Evolutionary conservation across 441 rosid genomes (phyloP), one percentile per base, ranked within the genome.

Genomic region (California macrophylla): DNA sequence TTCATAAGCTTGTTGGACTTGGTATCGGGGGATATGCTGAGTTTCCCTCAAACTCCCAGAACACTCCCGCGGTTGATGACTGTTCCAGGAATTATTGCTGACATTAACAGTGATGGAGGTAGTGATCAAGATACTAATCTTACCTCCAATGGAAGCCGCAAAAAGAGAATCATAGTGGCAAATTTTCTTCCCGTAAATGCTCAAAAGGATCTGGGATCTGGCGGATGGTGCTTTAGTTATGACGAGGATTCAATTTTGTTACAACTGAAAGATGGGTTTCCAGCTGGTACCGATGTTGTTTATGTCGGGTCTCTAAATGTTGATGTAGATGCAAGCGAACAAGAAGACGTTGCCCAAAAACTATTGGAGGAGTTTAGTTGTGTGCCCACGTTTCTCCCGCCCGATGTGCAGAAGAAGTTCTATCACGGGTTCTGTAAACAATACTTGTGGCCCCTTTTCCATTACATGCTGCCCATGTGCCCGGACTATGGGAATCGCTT

Each of bases 351-450:
- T 68, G 82, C 96, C 0, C 90, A 83, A 18, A 83, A 74, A 71
- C 81, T 90, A 75, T 72, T 85, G 47, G 77, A 79, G 67, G 87
- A 86, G 66, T 90, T 85, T 74, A 85, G 77, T 38, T 90, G 96
- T 24, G 88, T 90, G 16, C 92, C 96, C 5, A 82, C 96, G 4
- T 90, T 88, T 78, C 78, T 90, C 25, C 81, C 92, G 0, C 72
- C 78, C 20, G 96, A 88, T 13, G 77, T 83, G 69, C 82, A 90
- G 40, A 76, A 78, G 45, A 90, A 73, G 34, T 86, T 76, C 72
- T 90, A 88, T 66, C 79, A 72, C 64, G 92, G 93, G 70, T 90
- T 90, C 69, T 88, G 93, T 62, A 88, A 90, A 81, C 92, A 90
- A 66, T 76, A 88, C 32, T 42, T 90, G 36, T 90, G 96, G 96